These are phyloP conservation scores for Populus hybrid DNA, from an alignment of 441 rosid genomes.

Conservation along the genomic window DNA sequence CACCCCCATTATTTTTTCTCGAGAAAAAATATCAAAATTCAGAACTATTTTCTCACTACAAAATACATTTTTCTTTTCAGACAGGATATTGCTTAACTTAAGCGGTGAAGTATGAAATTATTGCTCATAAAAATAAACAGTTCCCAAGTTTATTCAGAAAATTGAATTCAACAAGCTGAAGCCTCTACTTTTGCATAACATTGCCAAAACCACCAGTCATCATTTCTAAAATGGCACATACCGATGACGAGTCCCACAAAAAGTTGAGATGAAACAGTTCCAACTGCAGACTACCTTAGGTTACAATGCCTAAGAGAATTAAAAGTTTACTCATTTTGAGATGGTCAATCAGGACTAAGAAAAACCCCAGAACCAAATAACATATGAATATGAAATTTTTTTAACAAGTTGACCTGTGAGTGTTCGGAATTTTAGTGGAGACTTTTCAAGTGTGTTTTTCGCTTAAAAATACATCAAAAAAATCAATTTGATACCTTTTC, in stretches of 20 bases:
- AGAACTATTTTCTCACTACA: not conserved
- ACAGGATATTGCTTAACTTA: not conserved
- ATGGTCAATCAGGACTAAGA: not conserved
- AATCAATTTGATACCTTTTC: not conserved
- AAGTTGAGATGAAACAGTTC: not conserved
- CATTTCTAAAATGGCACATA: not conserved
- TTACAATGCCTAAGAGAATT: not conserved
- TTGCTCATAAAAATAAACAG: not conserved
- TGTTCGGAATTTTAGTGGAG: not conserved
- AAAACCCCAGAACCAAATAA: not conserved
- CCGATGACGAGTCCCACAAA: not conserved
- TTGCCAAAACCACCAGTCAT: not conserved
- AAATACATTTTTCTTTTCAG: not conserved
- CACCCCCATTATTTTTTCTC: not conserved
- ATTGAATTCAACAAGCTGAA: not conserved
- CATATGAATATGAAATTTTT: not conserved
- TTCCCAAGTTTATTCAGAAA: not conserved
- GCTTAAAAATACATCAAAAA: not conserved
- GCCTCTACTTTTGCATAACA: not conserved
- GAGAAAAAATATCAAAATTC: not conserved
- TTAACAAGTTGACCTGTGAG: not conserved
- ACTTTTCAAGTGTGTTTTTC: not conserved
- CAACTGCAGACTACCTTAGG: not conserved
- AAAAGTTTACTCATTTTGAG: not conserved
- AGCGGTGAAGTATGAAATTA: fast-evolving